Percentiles rank a stretch among this genome's conserved stretches.
These are phyloP conservation scores for Urtica urens DNA, from an alignment of 306 rosid species.

Conservation along the genomic window DNA sequence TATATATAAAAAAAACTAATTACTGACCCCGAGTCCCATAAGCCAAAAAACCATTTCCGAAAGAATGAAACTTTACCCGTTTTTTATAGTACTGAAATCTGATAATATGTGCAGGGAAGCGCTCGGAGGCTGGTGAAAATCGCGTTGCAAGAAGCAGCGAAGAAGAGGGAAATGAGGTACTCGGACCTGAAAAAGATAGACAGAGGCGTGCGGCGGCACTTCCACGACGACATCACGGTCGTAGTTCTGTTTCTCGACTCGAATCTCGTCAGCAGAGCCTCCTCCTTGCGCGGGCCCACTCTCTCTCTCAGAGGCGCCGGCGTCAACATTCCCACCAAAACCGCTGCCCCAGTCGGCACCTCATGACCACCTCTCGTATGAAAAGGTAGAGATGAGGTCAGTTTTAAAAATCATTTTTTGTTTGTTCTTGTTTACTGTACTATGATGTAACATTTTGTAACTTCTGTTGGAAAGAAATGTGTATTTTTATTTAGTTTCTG, in stretches of 20 bases:
- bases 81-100: background rate
- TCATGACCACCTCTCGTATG: too few species aligned
- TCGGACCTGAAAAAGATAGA: constrained; percentile 80
- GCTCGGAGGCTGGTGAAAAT: constrained; percentile 71
- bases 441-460: too few species aligned
- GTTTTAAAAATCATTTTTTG: too few species aligned
- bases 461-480: too few species aligned
- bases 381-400: too few species aligned
- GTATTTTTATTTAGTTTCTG: too few species aligned
- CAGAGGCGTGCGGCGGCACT: constrained; percentile 83
- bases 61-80: constrained; percentile 9
- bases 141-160: constrained; percentile 83
- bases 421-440: too few species aligned
- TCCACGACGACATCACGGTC: constrained; percentile 85
- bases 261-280: constrained; percentile 66
- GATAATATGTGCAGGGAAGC: constrained; percentile 74
- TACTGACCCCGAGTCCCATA: background rate
- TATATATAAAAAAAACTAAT: too few species aligned
- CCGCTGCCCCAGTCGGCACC: too few species aligned
- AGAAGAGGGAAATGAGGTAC: constrained; percentile 89
- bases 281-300: constrained; percentile 41
- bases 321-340: constrained; percentile 28
- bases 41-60: background rate
- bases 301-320: constrained; percentile 62
- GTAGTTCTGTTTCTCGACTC: constrained; percentile 66